A percentile compares a stretch with the other conserved stretches of the same genome.
Evolutionary conservation across 306 rosid species (phyloP).

Genomic region (Lupinus albus): DNA sequence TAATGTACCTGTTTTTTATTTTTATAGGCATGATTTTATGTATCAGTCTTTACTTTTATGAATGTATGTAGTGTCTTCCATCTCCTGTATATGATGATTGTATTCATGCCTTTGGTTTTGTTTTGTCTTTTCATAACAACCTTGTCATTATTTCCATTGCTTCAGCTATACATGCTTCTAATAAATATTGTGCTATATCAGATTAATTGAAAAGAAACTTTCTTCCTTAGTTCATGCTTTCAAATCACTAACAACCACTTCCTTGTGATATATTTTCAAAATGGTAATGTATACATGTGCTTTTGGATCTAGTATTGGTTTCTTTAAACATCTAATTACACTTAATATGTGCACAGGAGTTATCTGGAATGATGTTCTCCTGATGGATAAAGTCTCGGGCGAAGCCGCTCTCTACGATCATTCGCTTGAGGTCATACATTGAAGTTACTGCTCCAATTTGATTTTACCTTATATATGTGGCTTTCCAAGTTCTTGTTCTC

Average conservation of each 20-base stretch:
- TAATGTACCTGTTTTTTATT: background rate
- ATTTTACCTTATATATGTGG: conserved; percentile 7
- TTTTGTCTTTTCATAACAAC: conserved; percentile 5
- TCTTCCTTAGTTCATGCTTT: conserved; percentile 10
- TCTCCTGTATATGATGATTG: conserved; percentile 6
- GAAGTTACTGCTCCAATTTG: conserved; percentile 26
- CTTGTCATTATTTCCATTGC: background rate
- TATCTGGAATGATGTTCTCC: conserved; percentile 69
- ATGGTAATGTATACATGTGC: background rate
- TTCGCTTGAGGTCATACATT: conserved; percentile 63
- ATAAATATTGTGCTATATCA: background rate
- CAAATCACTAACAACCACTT: background rate
- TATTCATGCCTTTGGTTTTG: conserved; percentile 5
- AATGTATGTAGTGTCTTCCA: background rate
- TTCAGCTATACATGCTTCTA: background rate
- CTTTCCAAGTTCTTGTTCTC: conserved; percentile 16
- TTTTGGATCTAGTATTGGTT: conserved; percentile 18
- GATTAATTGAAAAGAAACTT: background rate
- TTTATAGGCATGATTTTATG: background rate
- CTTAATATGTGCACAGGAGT: conserved; percentile 49
- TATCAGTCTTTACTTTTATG: conserved; percentile 6
- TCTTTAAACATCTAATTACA: conserved; percentile 32
- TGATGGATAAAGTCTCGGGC: conserved; percentile 60
- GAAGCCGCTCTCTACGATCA: conserved; percentile 56
- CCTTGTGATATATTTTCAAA: background rate